phyloP scores from a whole-genome alignment of 1,139 yeast species.

The Casaregolazyma lundiana region DNA sequence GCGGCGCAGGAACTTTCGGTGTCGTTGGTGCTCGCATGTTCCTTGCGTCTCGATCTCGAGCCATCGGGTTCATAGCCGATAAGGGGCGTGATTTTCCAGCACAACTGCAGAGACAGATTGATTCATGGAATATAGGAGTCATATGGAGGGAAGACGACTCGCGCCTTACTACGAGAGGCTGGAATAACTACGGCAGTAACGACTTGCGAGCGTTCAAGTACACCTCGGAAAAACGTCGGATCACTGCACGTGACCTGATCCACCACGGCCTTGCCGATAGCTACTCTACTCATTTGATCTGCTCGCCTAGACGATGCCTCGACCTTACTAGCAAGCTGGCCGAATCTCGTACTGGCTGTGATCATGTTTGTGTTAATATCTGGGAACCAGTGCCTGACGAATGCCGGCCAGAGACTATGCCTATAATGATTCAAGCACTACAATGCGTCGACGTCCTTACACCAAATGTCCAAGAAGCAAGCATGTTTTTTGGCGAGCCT shows the following conservation, averaged over 20 bases:
- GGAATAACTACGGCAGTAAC: conserved; percentile 63
- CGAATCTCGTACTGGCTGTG: background rate
- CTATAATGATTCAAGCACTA: conserved; percentile 41
- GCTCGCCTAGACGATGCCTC: conserved; percentile 60
- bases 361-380: conserved; percentile 34
- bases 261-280: conserved; percentile 32
- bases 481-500: conserved; percentile 44
- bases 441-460: conserved; percentile 57
- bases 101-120: conserved; percentile 42
- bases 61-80: conserved; percentile 69
- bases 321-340: conserved; percentile 20
- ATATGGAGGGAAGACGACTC: conserved; percentile 47
- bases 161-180: conserved; percentile 74
- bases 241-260: conserved; percentile 56
- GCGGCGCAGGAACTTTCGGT: conserved; percentile 89
- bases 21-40: conserved; percentile 67
- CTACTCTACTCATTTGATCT: conserved; percentile 63
- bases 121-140: conserved; percentile 59
- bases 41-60: conserved; percentile 27
- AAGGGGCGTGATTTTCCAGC: conserved; percentile 73
- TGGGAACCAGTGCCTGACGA: conserved; percentile 89
- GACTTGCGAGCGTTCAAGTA: conserved; percentile 54
- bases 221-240: conserved; percentile 58
- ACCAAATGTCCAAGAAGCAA: conserved; percentile 84
- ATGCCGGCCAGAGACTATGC: conserved; percentile 50